These are phyloP conservation scores for Albifimbria verrucaria DNA, from an alignment of 2,329 filamentous ascomycete genomes.

Conservation along the genomic window DNA sequence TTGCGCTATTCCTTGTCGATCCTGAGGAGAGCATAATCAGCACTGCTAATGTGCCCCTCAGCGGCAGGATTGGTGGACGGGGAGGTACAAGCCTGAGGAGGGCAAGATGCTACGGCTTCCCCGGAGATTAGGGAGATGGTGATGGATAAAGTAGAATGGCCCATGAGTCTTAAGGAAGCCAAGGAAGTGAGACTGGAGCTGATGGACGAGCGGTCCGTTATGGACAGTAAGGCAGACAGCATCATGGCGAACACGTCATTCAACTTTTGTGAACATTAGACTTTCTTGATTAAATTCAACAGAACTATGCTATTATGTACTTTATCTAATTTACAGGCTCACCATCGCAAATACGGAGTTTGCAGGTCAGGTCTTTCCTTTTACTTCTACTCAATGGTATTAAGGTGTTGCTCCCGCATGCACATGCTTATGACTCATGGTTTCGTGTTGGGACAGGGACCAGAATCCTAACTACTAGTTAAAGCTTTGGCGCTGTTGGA, in stretches of 20 bases:
- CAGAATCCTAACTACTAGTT: too few relatives aligned
- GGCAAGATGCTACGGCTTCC: not conserved
- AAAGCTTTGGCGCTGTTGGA: too few relatives aligned
- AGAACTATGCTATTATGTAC: too few relatives aligned
- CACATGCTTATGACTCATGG: too few relatives aligned
- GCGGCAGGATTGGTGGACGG: conserved; percentile 34
- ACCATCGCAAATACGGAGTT: too few relatives aligned
- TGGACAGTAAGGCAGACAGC: not conserved
- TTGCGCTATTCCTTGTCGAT: conserved; percentile 60
- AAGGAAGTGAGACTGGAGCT: not conserved
- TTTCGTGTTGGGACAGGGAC: too few relatives aligned
- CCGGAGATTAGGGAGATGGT: not conserved
- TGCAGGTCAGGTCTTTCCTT: too few relatives aligned
- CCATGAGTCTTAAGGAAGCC: not conserved
- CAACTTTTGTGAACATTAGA: not conserved
- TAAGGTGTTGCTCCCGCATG: too few relatives aligned
- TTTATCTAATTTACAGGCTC: too few relatives aligned
- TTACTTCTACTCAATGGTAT: too few relatives aligned
- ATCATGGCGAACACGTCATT: not conserved
- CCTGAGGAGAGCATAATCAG: conserved; percentile 43
- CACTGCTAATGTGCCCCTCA: conserved; percentile 44
- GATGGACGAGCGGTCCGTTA: not conserved
- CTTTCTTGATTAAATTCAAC: not conserved
- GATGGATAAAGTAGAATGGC: not conserved
- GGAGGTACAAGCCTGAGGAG: not conserved